Percentiles rank a stretch among this genome's conserved stretches.
Conservation (phyloP, 306 rosid species). For the Crotalaria pallida region DNA sequence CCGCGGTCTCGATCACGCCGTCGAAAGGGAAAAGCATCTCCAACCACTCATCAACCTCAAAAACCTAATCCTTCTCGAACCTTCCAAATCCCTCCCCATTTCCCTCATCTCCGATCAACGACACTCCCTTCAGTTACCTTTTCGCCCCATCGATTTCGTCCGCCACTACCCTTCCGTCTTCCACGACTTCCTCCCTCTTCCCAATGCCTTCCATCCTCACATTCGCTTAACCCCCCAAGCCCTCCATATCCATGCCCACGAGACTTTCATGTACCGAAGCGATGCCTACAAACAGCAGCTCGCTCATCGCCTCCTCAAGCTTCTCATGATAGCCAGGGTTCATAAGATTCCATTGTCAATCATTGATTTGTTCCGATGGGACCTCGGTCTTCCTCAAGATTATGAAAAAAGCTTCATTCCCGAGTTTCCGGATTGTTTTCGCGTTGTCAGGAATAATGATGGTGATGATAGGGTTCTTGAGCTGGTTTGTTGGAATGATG, state of each 20-base stretch:
- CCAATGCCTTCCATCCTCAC: slow-evolving; percentile 39
- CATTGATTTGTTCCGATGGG: slow-evolving; percentile 56
- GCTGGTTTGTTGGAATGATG: slow-evolving; percentile 76
- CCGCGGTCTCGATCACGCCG: slow-evolving; percentile 90
- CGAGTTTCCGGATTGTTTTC: slow-evolving; percentile 75
- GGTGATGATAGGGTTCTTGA: slow-evolving; percentile 36
- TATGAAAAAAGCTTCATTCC: slow-evolving; percentile 38
- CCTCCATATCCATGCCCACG: slow-evolving; percentile 47
- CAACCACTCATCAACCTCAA: slow-evolving; percentile 45
- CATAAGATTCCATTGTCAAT: slow-evolving; percentile 44
- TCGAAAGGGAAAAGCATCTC: slow-evolving; percentile 71
- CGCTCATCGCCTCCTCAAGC: slow-evolving; percentile 61
- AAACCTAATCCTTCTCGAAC: slow-evolving; percentile 54
- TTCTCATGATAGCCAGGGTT: slow-evolving; percentile 57
- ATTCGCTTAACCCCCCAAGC: slow-evolving; percentile 45
- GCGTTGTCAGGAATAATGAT: slow-evolving; percentile 17
- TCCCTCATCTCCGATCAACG: slow-evolving; percentile 44
- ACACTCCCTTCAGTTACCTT: slow-evolving; percentile 45
- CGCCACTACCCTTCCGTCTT: slow-evolving; percentile 69
- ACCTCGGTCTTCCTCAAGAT: slow-evolving; percentile 71
- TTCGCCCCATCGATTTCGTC: slow-evolving; percentile 59
- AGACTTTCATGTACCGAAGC: slow-evolving; percentile 40
- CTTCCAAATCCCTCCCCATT: slow-evolving; percentile 70
- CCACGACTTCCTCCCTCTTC: slow-evolving; percentile 44
- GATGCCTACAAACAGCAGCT: slow-evolving; percentile 41